phyloP scores from a whole-genome alignment of 106 monocot species.

The Apostasia ramifera region DNA sequence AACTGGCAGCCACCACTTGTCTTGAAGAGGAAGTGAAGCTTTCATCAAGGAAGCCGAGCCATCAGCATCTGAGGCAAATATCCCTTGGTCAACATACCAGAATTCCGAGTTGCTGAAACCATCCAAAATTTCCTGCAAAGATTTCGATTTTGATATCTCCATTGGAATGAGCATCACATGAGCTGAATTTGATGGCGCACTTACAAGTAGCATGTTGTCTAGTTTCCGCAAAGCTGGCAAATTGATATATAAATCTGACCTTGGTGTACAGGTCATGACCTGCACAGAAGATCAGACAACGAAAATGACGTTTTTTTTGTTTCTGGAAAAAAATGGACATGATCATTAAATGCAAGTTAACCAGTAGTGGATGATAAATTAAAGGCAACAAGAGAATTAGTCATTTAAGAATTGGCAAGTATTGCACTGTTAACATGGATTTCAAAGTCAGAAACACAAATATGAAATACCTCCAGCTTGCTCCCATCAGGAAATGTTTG shows the following conservation, averaged over 20 bases:
- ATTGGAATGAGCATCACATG: neutral
- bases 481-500: constrained; percentile 53
- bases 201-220: constrained; percentile 71
- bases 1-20: constrained; percentile 63
- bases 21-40: neutral
- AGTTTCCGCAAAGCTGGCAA: constrained; percentile 61
- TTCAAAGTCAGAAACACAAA: neutral
- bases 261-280: constrained; percentile 62
- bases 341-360: neutral
- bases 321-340: neutral
- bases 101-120: constrained; percentile 7
- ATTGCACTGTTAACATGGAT: neutral
- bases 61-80: too few relatives aligned
- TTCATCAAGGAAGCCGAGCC: too few relatives aligned
- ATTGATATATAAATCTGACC: constrained; percentile 62
- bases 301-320: neutral
- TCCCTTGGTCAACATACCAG: constrained; percentile 27
- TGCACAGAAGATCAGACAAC: neutral
- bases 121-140: neutral
- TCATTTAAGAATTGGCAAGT: too few relatives aligned
- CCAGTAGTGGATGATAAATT: neutral
- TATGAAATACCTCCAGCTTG: constrained; percentile 46
- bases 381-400: neutral
- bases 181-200: neutral
- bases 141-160: neutral